Percentiles rank a stretch among this genome's conserved stretches.
Conservation (phyloP, 2,329 filamentous ascomycete genomes). For the Diaporthe citrichinensis region DNA sequence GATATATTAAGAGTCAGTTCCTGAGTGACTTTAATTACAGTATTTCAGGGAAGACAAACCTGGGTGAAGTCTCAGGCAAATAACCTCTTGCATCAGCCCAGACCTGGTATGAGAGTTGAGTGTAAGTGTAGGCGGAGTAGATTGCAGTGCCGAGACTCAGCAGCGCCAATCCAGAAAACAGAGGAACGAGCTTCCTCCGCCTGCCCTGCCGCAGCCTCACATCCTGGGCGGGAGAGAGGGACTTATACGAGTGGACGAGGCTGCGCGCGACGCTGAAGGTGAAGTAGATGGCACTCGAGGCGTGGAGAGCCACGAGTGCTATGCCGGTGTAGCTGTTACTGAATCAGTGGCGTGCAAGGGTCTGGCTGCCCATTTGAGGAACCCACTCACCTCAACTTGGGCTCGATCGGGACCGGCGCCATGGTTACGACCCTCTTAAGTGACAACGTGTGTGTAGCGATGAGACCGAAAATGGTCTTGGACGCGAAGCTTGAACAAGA, state of each 20-base stretch:
- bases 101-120: conserved; percentile 53
- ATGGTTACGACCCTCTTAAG: conserved; percentile 33
- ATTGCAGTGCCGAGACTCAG: conserved; percentile 49
- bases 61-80: conserved; percentile 46
- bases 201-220: conserved; percentile 53
- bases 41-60: conserved; percentile 43
- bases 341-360: conserved; percentile 26
- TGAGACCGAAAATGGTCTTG: too few species aligned
- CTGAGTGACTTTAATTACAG: background rate
- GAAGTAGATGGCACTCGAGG: conserved; percentile 50
- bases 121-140: conserved; percentile 50
- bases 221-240: conserved; percentile 52
- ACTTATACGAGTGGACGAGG: conserved; percentile 54
- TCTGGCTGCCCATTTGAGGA: background rate
- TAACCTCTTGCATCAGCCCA: conserved; percentile 56
- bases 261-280: conserved; percentile 51
- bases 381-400: conserved; percentile 44
- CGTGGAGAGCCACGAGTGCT: conserved; percentile 48
- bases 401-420: conserved; percentile 46
- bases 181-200: conserved; percentile 51
- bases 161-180: conserved; percentile 52
- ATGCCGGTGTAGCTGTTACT: conserved; percentile 51
- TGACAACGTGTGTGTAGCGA: background rate
- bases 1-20: conserved; percentile 19
- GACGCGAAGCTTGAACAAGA: background rate